Percentiles rank a stretch among this genome's conserved stretches.
Conservation (phyloP, 108 stramenopile species). For the Epithemia pelagica region DNA sequence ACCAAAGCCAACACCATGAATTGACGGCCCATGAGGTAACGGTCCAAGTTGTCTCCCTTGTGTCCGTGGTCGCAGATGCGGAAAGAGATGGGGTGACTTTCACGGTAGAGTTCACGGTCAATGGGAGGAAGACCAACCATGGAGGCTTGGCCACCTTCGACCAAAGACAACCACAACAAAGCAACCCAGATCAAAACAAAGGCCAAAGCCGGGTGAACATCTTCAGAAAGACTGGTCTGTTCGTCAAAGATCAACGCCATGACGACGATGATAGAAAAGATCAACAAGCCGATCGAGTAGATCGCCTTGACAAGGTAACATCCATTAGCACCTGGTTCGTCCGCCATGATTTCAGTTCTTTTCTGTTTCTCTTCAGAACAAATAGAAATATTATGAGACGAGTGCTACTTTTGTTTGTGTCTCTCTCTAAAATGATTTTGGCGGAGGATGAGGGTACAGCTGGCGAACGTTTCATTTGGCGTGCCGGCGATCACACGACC, state of each 20-base stretch:
- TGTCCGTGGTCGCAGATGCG: conserved; percentile 39
- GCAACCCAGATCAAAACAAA: conserved; percentile 36
- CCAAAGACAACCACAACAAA: conserved; percentile 61
- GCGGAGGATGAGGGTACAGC: background rate
- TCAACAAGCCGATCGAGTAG: conserved; percentile 10
- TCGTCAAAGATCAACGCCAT: conserved; percentile 36
- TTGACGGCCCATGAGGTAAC: conserved; percentile 81
- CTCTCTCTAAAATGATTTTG: background rate
- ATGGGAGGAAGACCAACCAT: conserved; percentile 69
- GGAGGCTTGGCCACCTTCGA: conserved; percentile 75
- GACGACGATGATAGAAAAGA: conserved; percentile 16
- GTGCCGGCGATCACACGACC: background rate
- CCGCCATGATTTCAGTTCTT: background rate
- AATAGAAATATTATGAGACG: background rate
- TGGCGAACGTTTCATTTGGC: background rate
- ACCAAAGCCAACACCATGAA: conserved; percentile 74
- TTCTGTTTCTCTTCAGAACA: background rate
- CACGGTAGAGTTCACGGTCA: conserved; percentile 56
- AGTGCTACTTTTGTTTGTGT: no score
- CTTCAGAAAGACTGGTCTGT: conserved; percentile 49
- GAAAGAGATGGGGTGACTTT: conserved; percentile 63
- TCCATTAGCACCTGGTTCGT: background rate
- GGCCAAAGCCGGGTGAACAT: conserved; percentile 46
- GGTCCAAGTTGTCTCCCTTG: conserved; percentile 82
- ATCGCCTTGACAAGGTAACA: conserved; percentile 6